A percentile compares a stretch with the other conserved stretches of the same genome.
Conservation (phyloP, 805 yeast genomes). For the Saccharomyces kudriavzevii region DNA sequence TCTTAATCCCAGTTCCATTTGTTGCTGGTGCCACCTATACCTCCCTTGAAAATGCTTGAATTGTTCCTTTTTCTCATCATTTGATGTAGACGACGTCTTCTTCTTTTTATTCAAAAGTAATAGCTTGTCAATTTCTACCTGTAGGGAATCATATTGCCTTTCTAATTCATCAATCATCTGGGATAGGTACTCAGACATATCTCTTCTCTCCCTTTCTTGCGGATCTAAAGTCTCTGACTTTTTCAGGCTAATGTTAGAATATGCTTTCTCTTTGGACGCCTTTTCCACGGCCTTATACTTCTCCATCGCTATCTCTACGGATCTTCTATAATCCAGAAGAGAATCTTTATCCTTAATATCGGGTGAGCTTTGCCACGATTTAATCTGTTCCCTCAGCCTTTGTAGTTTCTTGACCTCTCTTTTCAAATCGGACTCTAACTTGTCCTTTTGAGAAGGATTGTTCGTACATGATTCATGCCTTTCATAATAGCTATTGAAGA, state of each 20-base stretch:
- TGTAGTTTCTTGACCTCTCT: conserved; percentile 93
- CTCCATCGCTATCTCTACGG: conserved; percentile 82
- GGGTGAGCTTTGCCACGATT: conserved; percentile 86
- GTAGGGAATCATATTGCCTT: conserved; percentile 71
- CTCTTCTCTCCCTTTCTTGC: conserved; percentile 69
- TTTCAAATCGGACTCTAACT: conserved; percentile 83
- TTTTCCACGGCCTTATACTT: conserved; percentile 91
- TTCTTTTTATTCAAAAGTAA: conserved; percentile 26
- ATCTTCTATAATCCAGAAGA: conserved; percentile 64
- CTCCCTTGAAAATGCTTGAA: conserved; percentile 54
- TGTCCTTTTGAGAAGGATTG: conserved; percentile 85
- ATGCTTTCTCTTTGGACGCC: conserved; percentile 88
- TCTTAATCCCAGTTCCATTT: conserved; percentile 70
- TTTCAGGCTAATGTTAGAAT: conserved; percentile 83
- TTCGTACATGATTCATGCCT: conserved; percentile 69
- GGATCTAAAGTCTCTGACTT: conserved; percentile 60
- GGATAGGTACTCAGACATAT: conserved; percentile 60
- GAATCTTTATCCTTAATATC: conserved; percentile 87
- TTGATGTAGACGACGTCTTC: conserved; percentile 25
- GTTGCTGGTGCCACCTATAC: conserved; percentile 72
- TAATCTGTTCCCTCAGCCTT: conserved; percentile 87
- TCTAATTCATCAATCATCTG: conserved; percentile 69
- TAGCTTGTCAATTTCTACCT: conserved; percentile 39
- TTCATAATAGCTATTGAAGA: conserved; percentile 78
- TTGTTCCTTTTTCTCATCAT: conserved; percentile 38